A percentile compares a stretch with the other conserved stretches of the same genome.
These are phyloP conservation scores for Phytophthora multivora DNA, from an alignment of 352 stramenopile genomes.

Conservation along the genomic window DNA sequence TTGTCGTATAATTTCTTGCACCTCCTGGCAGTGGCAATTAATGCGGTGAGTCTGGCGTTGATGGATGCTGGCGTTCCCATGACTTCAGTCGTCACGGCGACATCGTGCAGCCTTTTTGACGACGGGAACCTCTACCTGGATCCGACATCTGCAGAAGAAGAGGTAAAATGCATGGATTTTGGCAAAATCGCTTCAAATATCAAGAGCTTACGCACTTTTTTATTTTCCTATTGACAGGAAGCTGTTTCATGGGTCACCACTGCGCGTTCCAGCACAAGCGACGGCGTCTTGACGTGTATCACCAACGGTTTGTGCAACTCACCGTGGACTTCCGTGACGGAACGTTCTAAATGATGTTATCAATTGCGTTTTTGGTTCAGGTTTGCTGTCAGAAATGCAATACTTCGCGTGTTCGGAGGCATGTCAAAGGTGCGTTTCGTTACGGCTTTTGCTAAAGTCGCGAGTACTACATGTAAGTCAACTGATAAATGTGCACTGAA, in stretches of 20 bases:
- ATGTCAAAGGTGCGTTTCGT: constrained; percentile 58
- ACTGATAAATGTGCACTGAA: constrained; percentile 1
- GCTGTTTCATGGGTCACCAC: constrained; percentile 67
- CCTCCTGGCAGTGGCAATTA: constrained; percentile 82
- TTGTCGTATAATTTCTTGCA: constrained; percentile 27
- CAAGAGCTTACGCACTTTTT: no score
- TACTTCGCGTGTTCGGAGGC: constrained; percentile 86
- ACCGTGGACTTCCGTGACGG: neutral
- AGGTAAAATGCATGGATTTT: constrained; percentile 36
- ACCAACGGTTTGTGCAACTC: constrained; percentile 54
- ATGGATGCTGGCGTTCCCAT: constrained; percentile 86
- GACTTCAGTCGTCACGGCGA: constrained; percentile 66
- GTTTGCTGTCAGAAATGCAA: constrained; percentile 75
- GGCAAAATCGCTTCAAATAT: no score
- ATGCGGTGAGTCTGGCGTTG: constrained; percentile 75
- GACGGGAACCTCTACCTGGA: constrained; percentile 76
- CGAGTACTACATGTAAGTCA: neutral
- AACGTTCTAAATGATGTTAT: neutral
- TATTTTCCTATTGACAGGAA: constrained; percentile 31
- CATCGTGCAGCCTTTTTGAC: constrained; percentile 66
- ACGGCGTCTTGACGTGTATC: constrained; percentile 79
- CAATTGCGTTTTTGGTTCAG: constrained; percentile 25
- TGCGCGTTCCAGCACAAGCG: constrained; percentile 63
- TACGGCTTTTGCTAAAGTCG: neutral
- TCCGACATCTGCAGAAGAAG: constrained; percentile 69